phyloP scores from a whole-genome alignment of 116 monocot species.

The Phalaenopsis hybrid region DNA sequence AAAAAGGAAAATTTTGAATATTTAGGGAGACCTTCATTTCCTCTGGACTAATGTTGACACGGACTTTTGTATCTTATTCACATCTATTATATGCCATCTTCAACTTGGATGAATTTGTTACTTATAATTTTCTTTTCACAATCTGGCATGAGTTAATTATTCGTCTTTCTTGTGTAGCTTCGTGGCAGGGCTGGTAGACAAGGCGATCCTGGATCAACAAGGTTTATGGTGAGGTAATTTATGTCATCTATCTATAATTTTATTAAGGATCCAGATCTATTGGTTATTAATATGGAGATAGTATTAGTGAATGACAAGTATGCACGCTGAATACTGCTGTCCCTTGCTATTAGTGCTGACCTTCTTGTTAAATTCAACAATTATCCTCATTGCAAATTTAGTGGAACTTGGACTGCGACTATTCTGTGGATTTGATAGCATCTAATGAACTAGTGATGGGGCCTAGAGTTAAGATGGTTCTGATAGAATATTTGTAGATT shows the following conservation, averaged over 20 bases:
- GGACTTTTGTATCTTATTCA: background rate
- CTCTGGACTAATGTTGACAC: background rate
- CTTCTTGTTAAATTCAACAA: background rate
- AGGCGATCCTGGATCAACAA: conserved; percentile 98
- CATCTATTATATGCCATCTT: background rate
- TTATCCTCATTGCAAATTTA: background rate
- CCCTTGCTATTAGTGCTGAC: background rate
- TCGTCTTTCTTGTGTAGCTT: conserved; percentile 41
- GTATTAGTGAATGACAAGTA: background rate
- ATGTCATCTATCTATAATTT: background rate
- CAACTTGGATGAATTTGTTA: background rate
- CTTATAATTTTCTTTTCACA: no score
- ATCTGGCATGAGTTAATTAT: background rate
- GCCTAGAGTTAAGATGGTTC: background rate
- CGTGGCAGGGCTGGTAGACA: conserved; percentile 97
- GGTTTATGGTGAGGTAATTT: conserved; percentile 96
- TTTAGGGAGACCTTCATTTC: background rate
- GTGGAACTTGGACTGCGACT: background rate
- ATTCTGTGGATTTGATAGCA: background rate
- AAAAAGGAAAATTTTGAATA: background rate
- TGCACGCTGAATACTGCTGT: background rate
- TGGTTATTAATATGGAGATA: background rate
- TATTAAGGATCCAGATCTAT: background rate
- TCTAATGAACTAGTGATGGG: background rate
- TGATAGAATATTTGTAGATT: background rate